Conservation (phyloP, 1,284 basidiomycete species). For the Rhodotorula sp. region DNA sequence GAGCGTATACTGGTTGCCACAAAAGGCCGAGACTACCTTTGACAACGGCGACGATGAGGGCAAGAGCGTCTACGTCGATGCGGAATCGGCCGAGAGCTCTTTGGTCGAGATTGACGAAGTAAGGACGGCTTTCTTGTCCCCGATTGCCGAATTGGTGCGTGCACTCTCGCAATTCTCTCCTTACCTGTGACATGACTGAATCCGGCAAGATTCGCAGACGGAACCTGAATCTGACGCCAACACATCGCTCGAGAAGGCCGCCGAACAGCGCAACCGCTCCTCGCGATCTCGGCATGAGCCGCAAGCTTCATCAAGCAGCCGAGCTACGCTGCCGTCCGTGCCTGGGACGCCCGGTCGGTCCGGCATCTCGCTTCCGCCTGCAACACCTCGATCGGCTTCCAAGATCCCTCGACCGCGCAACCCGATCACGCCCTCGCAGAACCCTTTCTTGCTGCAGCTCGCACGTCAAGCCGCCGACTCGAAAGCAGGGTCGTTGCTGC, state of each 20-base stretch:
- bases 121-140: constrained; percentile 17
- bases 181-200: no score
- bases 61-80: background rate
- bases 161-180: background rate
- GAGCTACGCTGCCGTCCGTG: constrained; percentile 2
- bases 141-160: constrained; percentile 34
- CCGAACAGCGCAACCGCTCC: background rate
- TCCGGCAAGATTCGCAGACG: constrained; percentile 6
- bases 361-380: background rate
- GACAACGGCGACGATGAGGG: constrained; percentile 8
- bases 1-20: constrained; percentile 27
- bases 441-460: constrained; percentile 28
- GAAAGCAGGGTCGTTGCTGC: constrained; percentile 14
- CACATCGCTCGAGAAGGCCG: constrained; percentile 10
- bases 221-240: constrained; percentile 35
- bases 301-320: background rate
- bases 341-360: constrained; percentile 1
- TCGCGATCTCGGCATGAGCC: no score
- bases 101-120: constrained; percentile 7
- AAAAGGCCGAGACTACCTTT: background rate
- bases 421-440: constrained; percentile 24
- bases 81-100: background rate
- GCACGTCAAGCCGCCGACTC: background rate
- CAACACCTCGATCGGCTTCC: constrained; percentile 14
- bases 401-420: constrained; percentile 26